Percentiles rank a stretch among this genome's conserved stretches.
Conservation (phyloP, 2,329 filamentous ascomycete genomes). For the Botryosphaeria dothidea region DNA sequence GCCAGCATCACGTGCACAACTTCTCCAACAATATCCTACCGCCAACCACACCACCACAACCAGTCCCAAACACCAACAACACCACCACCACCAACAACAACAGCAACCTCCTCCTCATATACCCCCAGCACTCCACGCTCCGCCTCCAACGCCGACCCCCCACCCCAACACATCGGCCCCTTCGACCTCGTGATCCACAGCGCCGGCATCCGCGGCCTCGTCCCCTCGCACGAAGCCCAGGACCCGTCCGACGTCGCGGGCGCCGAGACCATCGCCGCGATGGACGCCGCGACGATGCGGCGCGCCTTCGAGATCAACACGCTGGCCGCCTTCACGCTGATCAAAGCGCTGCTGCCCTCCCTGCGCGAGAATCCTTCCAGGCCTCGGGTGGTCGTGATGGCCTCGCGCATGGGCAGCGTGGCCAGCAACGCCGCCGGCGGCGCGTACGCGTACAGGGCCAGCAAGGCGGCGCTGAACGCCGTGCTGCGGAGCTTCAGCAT, state of each 20-base stretch:
- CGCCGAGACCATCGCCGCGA: conserved; percentile 43
- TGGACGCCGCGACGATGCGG: conserved; percentile 42
- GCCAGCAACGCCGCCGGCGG: conserved; percentile 41
- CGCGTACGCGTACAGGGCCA: conserved; percentile 50
- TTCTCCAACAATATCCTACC: not conserved
- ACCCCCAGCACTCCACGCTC: conserved; percentile 20
- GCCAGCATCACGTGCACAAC: not conserved
- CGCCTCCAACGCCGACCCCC: conserved; percentile 17
- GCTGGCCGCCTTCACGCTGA: conserved; percentile 43
- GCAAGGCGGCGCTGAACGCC: conserved; percentile 50
- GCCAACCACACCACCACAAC: not conserved
- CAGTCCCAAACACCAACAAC: not conserved
- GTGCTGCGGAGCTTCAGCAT: conserved; percentile 46
- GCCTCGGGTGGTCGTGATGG: conserved; percentile 44
- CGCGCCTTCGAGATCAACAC: conserved; percentile 45
- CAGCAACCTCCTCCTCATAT: too few species aligned
- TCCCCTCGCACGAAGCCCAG: conserved; percentile 30
- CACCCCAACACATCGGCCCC: conserved; percentile 18
- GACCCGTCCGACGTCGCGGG: conserved; percentile 37
- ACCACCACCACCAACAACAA: too few species aligned
- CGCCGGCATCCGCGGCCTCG: conserved; percentile 48
- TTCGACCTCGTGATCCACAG: conserved; percentile 47
- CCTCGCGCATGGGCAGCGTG: conserved; percentile 48
- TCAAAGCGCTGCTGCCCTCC: conserved; percentile 40
- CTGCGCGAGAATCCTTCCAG: conserved; percentile 24